Percentiles rank a stretch among this genome's conserved stretches.
phyloP scores from a whole-genome alignment of 1,139 yeast genomes.

The Groenewaldozyma sp. region DNA sequence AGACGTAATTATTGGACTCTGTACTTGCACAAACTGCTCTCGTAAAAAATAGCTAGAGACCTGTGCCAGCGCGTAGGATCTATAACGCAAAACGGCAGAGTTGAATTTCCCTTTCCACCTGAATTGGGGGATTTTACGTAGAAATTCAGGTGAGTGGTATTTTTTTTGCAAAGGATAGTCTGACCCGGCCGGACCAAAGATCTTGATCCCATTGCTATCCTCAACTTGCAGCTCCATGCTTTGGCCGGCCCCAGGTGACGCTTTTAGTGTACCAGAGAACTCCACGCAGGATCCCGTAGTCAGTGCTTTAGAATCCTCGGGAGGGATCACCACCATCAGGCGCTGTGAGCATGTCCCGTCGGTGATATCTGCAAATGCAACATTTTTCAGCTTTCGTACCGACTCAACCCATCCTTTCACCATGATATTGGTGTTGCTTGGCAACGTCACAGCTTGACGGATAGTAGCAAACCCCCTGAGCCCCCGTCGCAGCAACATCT shows the following conservation, averaged over 20 bases:
- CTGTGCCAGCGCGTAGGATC: constrained; percentile 56
- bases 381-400: constrained; percentile 59
- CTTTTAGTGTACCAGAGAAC: constrained; percentile 34
- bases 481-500: too few species aligned
- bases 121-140: constrained; percentile 64
- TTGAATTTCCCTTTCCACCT: constrained; percentile 66
- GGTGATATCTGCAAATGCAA: constrained; percentile 67
- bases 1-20: constrained; percentile 79
- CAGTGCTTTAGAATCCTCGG: constrained; percentile 23
- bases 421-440: too few species aligned
- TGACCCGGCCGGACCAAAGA: constrained; percentile 41
- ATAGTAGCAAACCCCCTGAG: too few species aligned
- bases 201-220: constrained; percentile 26
- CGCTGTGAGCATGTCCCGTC: constrained; percentile 61
- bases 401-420: constrained; percentile 68
- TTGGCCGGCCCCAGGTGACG: constrained; percentile 32
- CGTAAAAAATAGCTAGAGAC: constrained; percentile 47
- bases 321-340: constrained; percentile 46
- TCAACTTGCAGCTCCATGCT: constrained; percentile 38
- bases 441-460: too few species aligned
- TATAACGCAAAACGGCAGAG: constrained; percentile 57
- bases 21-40: constrained; percentile 55
- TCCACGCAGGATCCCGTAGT: constrained; percentile 39
- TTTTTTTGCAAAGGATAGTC: constrained; percentile 81
- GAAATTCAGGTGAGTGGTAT: constrained; percentile 51